A percentile compares a stretch with the other conserved stretches of the same genome.
phyloP scores from a whole-genome alignment of 1,284 basidiomycete species.

The Tilletia setariae region DNA sequence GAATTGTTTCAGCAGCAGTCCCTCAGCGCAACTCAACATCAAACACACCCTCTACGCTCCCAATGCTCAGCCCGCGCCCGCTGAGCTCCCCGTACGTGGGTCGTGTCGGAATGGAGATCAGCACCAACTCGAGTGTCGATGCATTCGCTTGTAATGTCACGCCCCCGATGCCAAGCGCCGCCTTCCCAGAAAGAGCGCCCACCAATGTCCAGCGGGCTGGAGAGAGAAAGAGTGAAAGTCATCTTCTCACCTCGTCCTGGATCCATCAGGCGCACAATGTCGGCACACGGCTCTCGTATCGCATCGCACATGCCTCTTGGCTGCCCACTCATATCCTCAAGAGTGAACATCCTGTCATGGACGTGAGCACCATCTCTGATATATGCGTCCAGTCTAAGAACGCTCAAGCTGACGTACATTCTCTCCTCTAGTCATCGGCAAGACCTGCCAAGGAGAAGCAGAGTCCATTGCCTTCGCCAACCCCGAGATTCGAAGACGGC shows the following conservation, averaged over 20 bases:
- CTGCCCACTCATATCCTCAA: neutral
- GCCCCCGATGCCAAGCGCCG: slow-evolving; percentile 10
- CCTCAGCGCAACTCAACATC: neutral
- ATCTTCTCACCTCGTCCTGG: neutral
- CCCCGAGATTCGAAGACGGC: neutral
- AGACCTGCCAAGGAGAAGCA: slow-evolving; percentile 12
- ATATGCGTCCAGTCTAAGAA: neutral
- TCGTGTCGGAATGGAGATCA: neutral
- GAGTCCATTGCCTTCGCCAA: neutral
- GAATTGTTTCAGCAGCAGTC: no score
- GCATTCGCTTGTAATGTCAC: slow-evolving; percentile 16
- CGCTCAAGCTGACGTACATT: neutral
- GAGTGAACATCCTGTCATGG: neutral
- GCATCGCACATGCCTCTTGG: neutral
- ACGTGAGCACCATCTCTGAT: neutral
- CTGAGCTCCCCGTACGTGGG: slow-evolving; percentile 10
- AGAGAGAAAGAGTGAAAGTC: slow-evolving; percentile 4
- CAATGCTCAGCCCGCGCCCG: slow-evolving; percentile 11
- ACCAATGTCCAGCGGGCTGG: neutral
- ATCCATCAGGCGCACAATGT: neutral
- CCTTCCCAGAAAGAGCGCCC: neutral
- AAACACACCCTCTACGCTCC: slow-evolving; percentile 6
- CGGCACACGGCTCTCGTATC: neutral
- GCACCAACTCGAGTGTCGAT: neutral
- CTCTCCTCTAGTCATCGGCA: neutral